Percentiles rank a stretch among this genome's conserved stretches.
Evolutionary conservation across 345 rosid species (phyloP).

Genomic region (Noccaea caerulescens): DNA sequence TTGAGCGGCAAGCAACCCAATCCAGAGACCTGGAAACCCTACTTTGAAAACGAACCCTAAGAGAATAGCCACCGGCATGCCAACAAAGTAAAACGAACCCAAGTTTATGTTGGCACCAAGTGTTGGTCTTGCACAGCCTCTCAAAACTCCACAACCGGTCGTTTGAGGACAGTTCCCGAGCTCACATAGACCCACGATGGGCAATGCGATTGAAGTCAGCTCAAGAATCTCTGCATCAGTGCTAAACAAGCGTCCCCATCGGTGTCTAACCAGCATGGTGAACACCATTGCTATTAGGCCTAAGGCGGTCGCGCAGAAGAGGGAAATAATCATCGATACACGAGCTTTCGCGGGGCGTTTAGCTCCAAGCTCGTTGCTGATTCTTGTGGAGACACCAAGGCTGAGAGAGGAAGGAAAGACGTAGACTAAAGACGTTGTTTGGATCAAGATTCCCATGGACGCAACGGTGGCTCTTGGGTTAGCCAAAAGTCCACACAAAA

Average conservation of each 20-base stretch:
- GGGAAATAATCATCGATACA: conserved; percentile 71
- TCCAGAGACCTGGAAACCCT: conserved; percentile 91
- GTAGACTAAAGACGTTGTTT: conserved; percentile 85
- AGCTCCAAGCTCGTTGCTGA: conserved; percentile 92
- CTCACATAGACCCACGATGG: conserved; percentile 90
- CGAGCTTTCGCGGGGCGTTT: conserved; percentile 82
- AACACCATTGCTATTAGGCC: conserved; percentile 80
- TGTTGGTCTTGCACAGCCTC: conserved; percentile 90
- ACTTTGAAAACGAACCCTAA: conserved; percentile 65
- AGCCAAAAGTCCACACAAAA: conserved; percentile 76
- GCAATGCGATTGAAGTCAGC: conserved; percentile 81
- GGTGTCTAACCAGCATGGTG: conserved; percentile 70
- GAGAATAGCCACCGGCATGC: conserved; percentile 84
- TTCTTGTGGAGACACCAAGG: conserved; percentile 88
- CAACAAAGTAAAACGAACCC: conserved; percentile 90
- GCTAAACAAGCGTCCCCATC: conserved; percentile 88
- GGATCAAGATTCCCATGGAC: conserved; percentile 96
- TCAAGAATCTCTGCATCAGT: conserved; percentile 65
- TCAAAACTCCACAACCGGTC: conserved; percentile 84
- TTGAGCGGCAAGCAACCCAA: conserved; percentile 94
- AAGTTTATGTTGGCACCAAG: conserved; percentile 91
- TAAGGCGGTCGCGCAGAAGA: conserved; percentile 56
- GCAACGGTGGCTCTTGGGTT: conserved; percentile 91
- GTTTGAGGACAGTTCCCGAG: conserved; percentile 98
- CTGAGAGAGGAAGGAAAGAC: conserved; percentile 92